These are phyloP conservation scores for Magnaporthiopsis rhizophila DNA, from an alignment of 2,329 filamentous ascomycete genomes.

Conservation along the genomic window DNA sequence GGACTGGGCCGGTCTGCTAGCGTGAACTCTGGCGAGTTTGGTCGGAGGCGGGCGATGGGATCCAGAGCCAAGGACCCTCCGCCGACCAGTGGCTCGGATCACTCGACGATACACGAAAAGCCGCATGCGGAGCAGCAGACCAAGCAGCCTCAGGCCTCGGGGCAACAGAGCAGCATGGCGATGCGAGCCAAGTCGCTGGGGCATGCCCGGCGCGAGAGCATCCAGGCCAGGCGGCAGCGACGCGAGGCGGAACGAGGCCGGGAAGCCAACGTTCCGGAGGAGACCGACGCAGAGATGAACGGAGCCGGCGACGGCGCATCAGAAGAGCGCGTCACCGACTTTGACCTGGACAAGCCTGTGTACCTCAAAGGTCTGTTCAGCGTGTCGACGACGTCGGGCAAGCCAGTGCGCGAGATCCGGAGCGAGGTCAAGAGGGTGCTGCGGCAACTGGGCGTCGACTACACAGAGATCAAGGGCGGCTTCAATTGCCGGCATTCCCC, in stretches of 20 bases:
- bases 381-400: conserved; percentile 91
- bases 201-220: conserved; percentile 83
- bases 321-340: conserved; percentile 54
- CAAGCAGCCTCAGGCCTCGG: conserved; percentile 22
- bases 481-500: conserved; percentile 85
- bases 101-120: conserved; percentile 53
- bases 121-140: conserved; percentile 39
- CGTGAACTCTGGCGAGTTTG: conserved; percentile 79
- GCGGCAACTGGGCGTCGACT: conserved; percentile 82
- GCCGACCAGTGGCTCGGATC: conserved; percentile 71
- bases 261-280: conserved; percentile 77
- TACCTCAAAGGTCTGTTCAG: conserved; percentile 96
- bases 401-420: conserved; percentile 77
- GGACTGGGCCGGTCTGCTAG: conserved; percentile 80
- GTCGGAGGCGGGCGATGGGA: conserved; percentile 47
- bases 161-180: conserved; percentile 44
- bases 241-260: conserved; percentile 42
- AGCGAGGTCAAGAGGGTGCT: conserved; percentile 86
- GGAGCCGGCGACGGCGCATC: conserved; percentile 53
- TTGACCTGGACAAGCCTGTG: conserved; percentile 84
- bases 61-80: conserved; percentile 55
- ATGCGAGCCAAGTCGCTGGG: conserved; percentile 79
- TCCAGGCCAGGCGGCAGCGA: conserved; percentile 72
- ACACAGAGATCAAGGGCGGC: conserved; percentile 83
- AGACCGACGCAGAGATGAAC: conserved; percentile 70